A percentile compares a stretch with the other conserved stretches of the same genome.
Evolutionary conservation across 2,329 filamentous ascomycete genomes (phyloP).

Genomic region (Colletotrichum tamarilloi): DNA sequence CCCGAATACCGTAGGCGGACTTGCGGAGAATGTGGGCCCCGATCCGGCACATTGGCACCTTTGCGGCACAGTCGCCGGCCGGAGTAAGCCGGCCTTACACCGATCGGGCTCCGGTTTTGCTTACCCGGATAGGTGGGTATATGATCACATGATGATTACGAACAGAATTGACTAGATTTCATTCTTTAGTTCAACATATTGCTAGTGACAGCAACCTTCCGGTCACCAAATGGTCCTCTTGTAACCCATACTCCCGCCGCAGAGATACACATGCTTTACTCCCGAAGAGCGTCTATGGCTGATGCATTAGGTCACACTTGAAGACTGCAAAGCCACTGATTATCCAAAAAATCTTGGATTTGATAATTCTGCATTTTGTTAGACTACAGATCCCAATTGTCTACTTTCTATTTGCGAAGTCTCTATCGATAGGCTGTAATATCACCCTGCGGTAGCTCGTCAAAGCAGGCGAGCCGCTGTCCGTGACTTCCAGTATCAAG

Average conservation of each 20-base stretch:
- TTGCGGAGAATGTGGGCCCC: background rate
- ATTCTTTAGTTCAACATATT: too few species aligned
- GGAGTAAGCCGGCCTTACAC: background rate
- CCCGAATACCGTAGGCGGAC: background rate
- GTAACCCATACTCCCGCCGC: too few species aligned
- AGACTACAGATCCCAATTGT: background rate
- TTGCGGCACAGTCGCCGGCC: background rate
- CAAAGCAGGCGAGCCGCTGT: constrained; percentile 54
- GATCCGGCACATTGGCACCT: background rate
- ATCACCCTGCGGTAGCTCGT: constrained; percentile 59
- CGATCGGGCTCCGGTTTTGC: background rate
- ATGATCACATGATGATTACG: too few species aligned
- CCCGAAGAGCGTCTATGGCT: too few species aligned
- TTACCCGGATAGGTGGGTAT: too few species aligned
- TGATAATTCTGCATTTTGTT: too few species aligned
- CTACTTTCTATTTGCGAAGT: constrained; percentile 25
- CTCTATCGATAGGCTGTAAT: constrained; percentile 46
- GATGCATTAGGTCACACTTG: too few species aligned
- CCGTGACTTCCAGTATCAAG: constrained; percentile 60
- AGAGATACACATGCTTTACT: too few species aligned
- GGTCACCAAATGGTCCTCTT: too few species aligned
- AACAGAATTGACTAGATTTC: background rate
- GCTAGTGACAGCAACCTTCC: too few species aligned
- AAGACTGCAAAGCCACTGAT: too few species aligned
- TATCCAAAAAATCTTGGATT: too few species aligned